phyloP scores from a whole-genome alignment of 108 stramenopile genomes.

The Fistulifera pelliculosa region DNA sequence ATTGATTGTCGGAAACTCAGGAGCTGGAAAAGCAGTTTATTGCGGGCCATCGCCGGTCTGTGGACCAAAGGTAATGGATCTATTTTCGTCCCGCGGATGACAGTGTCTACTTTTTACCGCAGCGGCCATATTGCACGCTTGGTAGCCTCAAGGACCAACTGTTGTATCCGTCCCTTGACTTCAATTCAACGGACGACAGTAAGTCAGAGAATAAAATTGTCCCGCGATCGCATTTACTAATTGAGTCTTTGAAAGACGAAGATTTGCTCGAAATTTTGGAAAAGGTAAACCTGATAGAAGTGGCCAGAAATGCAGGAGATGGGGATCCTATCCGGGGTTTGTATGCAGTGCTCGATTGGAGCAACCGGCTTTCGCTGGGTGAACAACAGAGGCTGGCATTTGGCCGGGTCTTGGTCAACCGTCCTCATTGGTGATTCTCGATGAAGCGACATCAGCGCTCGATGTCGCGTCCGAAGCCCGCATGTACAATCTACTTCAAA shows the following conservation, averaged over 20 bases:
- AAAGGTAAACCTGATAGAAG: conserved; percentile 54
- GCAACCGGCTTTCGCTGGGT: conserved; percentile 83
- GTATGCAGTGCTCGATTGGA: conserved; percentile 76
- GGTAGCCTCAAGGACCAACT: conserved; percentile 86
- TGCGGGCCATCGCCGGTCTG: conserved; percentile 89
- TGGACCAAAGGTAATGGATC: conserved; percentile 81
- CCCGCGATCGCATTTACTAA: conserved; percentile 22
- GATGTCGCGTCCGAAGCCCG: conserved; percentile 52
- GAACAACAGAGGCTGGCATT: conserved; percentile 92
- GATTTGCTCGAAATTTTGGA: conserved; percentile 59
- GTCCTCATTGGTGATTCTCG: conserved; percentile 78
- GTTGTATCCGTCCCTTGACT: conserved; percentile 60
- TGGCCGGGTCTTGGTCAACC: conserved; percentile 60
- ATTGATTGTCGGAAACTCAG: conserved; percentile 86
- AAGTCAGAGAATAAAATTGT: conserved; percentile 1
- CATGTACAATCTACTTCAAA: conserved; percentile 78
- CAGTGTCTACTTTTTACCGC: conserved; percentile 90
- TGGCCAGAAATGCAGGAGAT: conserved; percentile 66
- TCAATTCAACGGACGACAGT: conserved; percentile 35
- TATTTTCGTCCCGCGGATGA: conserved; percentile 63
- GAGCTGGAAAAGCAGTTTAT: conserved; percentile 74
- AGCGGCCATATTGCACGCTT: conserved; percentile 89
- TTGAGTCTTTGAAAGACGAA: conserved; percentile 37
- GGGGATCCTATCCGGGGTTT: conserved; percentile 72
- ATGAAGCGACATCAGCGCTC: conserved; percentile 81